Conservation (phyloP, 768 basidiomycete species). For the Tricholoma matsutake region DNA sequence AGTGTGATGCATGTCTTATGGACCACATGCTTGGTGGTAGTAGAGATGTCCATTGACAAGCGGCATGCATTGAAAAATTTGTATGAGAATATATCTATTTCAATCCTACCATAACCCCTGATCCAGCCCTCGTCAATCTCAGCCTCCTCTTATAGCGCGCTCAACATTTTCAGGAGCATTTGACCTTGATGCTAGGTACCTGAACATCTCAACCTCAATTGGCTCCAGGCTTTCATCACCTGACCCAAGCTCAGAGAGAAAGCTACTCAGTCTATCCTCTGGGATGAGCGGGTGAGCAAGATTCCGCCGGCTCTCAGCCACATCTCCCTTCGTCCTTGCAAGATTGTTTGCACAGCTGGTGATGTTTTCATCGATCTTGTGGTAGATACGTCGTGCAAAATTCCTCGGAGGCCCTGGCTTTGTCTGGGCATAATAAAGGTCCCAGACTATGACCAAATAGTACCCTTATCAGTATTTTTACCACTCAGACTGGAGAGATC, state of each 20-base stretch:
- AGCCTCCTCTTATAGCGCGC: neutral
- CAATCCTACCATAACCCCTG: neutral
- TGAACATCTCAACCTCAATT: neutral
- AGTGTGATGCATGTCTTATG: too few species aligned
- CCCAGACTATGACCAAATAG: neutral
- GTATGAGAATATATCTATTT: too few species aligned
- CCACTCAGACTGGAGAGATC: neutral
- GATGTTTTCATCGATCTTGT: neutral
- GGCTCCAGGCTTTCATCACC: neutral
- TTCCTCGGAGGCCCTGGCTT: neutral
- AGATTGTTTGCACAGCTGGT: neutral
- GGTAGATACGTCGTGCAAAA: neutral
- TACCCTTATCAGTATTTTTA: neutral
- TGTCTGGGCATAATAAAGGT: neutral
- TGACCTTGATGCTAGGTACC: neutral
- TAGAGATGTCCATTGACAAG: too few species aligned
- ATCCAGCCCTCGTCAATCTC: neutral
- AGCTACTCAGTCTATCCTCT: neutral
- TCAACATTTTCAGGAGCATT: neutral
- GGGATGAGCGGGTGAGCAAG: neutral
- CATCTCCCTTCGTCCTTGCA: neutral
- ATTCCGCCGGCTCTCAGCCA: neutral
- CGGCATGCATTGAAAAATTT: too few species aligned
- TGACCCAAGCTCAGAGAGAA: neutral
- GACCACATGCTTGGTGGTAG: too few species aligned